Evolutionary conservation across 441 rosid genomes (phyloP).

Genomic region (Erysimum pusillum): DNA sequence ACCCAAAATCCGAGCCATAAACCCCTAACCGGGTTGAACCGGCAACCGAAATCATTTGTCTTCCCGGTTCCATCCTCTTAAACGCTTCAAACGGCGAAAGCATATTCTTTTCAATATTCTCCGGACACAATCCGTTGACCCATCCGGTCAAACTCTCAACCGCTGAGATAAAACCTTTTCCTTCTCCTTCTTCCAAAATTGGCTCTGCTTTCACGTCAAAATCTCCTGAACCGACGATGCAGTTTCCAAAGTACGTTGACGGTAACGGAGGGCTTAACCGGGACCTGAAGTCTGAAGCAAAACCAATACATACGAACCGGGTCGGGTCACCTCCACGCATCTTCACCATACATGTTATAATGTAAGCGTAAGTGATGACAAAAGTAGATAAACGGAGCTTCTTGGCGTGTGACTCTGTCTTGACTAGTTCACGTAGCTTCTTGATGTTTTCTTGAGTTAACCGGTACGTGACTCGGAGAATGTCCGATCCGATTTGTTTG

Average conservation of each 20-base stretch:
- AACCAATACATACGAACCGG: slow-evolving; percentile 37
- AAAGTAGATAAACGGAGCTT: slow-evolving; percentile 49
- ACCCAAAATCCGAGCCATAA: slow-evolving; percentile 60
- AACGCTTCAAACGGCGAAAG: slow-evolving; percentile 35
- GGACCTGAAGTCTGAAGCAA: slow-evolving; percentile 37
- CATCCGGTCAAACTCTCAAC: slow-evolving; percentile 34
- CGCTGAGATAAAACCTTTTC: slow-evolving; percentile 25
- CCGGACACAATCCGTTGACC: slow-evolving; percentile 36
- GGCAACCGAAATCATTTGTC: slow-evolving; percentile 41
- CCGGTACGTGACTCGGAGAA: slow-evolving; percentile 43
- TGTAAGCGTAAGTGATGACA: slow-evolving; percentile 50
- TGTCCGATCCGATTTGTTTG: neutral
- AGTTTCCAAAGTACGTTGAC: slow-evolving; percentile 39
- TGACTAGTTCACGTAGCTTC: slow-evolving; percentile 40
- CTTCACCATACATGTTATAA: slow-evolving; percentile 43
- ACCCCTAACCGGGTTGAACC: slow-evolving; percentile 54
- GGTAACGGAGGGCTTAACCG: slow-evolving; percentile 41
- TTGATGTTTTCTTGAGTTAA: slow-evolving; percentile 43
- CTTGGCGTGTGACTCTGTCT: slow-evolving; percentile 8
- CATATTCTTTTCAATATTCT: slow-evolving; percentile 36
- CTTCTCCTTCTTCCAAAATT: slow-evolving; percentile 33
- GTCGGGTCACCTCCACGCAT: slow-evolving; percentile 40
- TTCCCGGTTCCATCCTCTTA: slow-evolving; percentile 38
- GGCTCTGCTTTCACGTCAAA: slow-evolving; percentile 24
- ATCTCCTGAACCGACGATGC: neutral